phyloP scores from a whole-genome alignment of 2,329 filamentous ascomycete species.

The Monosporascus sp. region DNA sequence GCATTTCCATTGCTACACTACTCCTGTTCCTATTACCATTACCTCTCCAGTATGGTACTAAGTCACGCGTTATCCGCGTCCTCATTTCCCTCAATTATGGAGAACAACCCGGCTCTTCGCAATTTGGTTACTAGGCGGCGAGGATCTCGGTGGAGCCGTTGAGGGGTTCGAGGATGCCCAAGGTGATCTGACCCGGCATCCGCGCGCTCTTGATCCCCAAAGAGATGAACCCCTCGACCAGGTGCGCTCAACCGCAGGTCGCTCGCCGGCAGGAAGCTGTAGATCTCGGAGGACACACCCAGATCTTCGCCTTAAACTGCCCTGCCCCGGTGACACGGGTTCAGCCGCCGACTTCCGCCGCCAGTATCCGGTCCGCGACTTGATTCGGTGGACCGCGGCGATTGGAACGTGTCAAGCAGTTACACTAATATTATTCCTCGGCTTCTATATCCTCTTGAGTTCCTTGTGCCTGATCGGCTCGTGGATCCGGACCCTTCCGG shows the following conservation, averaged over 20 bases:
- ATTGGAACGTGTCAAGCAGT: background rate
- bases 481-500: too few species aligned
- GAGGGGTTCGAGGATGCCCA: constrained; percentile 19
- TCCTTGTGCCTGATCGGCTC: too few species aligned
- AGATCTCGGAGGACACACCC: constrained; percentile 25
- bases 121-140: constrained; percentile 1
- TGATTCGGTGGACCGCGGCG: constrained; percentile 6
- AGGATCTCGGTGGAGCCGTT: constrained; percentile 15
- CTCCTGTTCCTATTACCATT: too few species aligned
- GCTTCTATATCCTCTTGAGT: too few species aligned
- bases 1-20: too few species aligned
- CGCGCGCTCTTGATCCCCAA: constrained; percentile 13
- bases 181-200: constrained; percentile 15
- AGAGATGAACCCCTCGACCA: constrained; percentile 5
- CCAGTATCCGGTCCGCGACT: constrained; percentile 7
- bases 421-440: too few species aligned
- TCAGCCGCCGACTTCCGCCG: constrained; percentile 20
- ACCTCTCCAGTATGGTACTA: too few species aligned
- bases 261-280: constrained; percentile 21
- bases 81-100: too few species aligned
- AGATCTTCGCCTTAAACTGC: constrained; percentile 11
- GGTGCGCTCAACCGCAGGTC: constrained; percentile 15
- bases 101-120: too few species aligned
- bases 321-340: constrained; percentile 10
- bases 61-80: too few species aligned